phyloP scores from a whole-genome alignment of 768 basidiomycete species.

The Suillus discolor region DNA sequence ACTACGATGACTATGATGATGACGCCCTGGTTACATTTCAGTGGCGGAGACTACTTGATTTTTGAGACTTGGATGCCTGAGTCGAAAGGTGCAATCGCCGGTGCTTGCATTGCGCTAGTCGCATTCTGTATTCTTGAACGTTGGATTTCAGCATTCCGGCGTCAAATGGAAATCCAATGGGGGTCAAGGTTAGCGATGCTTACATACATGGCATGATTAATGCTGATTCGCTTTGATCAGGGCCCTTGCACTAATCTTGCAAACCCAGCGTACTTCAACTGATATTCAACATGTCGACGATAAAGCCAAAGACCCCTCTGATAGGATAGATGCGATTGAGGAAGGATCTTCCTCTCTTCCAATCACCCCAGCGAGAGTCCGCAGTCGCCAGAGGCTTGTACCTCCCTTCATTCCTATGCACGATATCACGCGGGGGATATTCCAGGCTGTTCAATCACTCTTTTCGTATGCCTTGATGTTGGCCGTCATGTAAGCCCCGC shows the following conservation, averaged over 20 bases:
- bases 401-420: conserved; percentile 67
- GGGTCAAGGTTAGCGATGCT: conserved; percentile 46
- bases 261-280: background rate
- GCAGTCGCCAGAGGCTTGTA: conserved; percentile 38
- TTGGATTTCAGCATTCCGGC: conserved; percentile 60
- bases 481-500: conserved; percentile 67
- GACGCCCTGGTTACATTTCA: conserved; percentile 73
- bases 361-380: conserved; percentile 13
- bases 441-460: conserved; percentile 64
- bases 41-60: conserved; percentile 60
- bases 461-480: conserved; percentile 78
- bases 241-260: conserved; percentile 9
- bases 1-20: conserved; percentile 41
- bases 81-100: conserved; percentile 69
- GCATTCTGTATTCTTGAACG: conserved; percentile 72
- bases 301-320: background rate
- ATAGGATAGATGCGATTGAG: conserved; percentile 13
- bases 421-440: conserved; percentile 70
- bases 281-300: background rate
- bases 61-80: conserved; percentile 72
- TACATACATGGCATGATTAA: background rate
- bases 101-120: conserved; percentile 73
- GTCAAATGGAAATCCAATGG: conserved; percentile 60
- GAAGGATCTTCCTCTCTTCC: conserved; percentile 7
- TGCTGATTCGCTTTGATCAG: conserved; percentile 15